Evolutionary conservation across 306 rosid genomes (phyloP).

Genomic region (Quercus cerris): DNA sequence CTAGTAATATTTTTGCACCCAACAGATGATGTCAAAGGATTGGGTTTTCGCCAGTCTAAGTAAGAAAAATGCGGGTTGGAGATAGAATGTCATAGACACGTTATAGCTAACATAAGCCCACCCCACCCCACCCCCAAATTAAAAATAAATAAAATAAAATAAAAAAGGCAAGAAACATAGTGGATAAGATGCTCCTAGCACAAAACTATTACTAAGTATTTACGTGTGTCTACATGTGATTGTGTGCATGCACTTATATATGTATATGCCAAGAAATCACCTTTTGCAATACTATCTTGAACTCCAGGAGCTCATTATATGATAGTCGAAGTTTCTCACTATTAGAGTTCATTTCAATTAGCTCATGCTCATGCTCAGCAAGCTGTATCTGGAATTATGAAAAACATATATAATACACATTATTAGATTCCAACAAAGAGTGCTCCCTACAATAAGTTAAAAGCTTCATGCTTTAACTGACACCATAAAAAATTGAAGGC

Average conservation of each 20-base stretch:
- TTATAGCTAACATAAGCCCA: not conserved
- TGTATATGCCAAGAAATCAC: slow-evolving; percentile 33
- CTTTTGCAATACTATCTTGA: slow-evolving; percentile 94
- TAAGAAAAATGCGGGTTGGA: not conserved
- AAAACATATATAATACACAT: slow-evolving; percentile 15
- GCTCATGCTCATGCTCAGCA: slow-evolving; percentile 95
- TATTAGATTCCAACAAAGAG: slow-evolving; percentile 31
- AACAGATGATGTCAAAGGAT: not conserved
- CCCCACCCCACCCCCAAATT: not conserved
- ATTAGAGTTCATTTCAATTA: slow-evolving; percentile 86
- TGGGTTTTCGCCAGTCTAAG: not conserved
- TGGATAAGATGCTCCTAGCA: not conserved
- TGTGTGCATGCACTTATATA: no score
- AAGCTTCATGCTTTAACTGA: slow-evolving; percentile 10
- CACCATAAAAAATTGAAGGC: slow-evolving; percentile 20
- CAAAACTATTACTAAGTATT: not conserved
- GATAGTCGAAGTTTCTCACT: slow-evolving; percentile 87
- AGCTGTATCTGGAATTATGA: slow-evolving; percentile 65
- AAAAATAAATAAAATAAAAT: no score
- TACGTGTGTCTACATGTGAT: not conserved
- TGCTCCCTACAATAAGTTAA: slow-evolving; percentile 11
- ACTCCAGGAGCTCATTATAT: slow-evolving; percentile 92
- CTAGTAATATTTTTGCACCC: not conserved
- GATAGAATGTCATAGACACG: not conserved
- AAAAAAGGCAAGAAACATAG: not conserved